phyloP scores from a whole-genome alignment of 2,329 filamentous ascomycete species.

The Parastagonospora avenae region DNA sequence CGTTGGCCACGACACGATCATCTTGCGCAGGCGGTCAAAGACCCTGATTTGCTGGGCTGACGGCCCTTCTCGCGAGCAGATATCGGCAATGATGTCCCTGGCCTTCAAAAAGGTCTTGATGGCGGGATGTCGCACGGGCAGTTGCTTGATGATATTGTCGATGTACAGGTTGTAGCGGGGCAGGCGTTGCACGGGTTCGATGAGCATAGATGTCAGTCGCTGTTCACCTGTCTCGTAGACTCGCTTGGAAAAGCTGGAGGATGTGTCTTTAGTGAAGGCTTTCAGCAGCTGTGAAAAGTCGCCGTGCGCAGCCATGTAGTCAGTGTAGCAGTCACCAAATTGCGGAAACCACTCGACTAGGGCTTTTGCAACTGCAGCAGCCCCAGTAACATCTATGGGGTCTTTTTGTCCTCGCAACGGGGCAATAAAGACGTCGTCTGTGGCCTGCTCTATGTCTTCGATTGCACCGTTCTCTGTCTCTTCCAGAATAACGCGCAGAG shows the following conservation, averaged over 20 bases:
- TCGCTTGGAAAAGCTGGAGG: conserved; percentile 80
- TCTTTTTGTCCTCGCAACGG: conserved; percentile 42
- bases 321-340: conserved; percentile 88
- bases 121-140: conserved; percentile 85
- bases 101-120: conserved; percentile 83
- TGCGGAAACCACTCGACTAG: conserved; percentile 91
- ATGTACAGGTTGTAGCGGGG: conserved; percentile 96
- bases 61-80: conserved; percentile 87
- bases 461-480: conserved; percentile 81
- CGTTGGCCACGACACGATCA: conserved; percentile 78
- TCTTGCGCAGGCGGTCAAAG: conserved; percentile 73
- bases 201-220: conserved; percentile 84
- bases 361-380: conserved; percentile 76
- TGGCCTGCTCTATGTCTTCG: conserved; percentile 70
- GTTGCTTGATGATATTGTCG: conserved; percentile 86
- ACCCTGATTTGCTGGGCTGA: conserved; percentile 72
- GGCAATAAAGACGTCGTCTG: conserved; percentile 46
- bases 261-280: conserved; percentile 73
- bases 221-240: conserved; percentile 88
- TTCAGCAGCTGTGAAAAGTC: conserved; percentile 83
- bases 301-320: conserved; percentile 90
- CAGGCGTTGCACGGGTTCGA: conserved; percentile 93
- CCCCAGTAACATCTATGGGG: conserved; percentile 74
- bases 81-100: conserved; percentile 91
- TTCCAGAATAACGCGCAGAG: conserved; percentile 77